phyloP scores from a whole-genome alignment of 2,329 filamentous ascomycete species.

The Aspergillus eucalypticola region DNA sequence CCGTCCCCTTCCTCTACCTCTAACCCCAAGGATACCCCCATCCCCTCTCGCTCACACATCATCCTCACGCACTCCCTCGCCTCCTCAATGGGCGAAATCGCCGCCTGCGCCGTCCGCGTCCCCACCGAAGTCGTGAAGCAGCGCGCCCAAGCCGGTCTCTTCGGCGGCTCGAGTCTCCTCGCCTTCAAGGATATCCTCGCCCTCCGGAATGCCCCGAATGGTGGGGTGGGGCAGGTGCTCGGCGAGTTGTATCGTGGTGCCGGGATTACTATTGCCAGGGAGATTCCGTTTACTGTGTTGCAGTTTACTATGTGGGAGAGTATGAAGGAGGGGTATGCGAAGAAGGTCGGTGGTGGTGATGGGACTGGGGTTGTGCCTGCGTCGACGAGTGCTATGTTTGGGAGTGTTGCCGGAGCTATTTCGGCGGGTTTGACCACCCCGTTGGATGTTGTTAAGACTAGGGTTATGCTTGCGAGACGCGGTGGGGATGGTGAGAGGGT shows the following conservation, averaged over 20 bases:
- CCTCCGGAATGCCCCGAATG: slow-evolving; percentile 38
- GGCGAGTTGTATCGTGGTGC: slow-evolving; percentile 88
- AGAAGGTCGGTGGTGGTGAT: slow-evolving; percentile 26
- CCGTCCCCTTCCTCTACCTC: slow-evolving; percentile 25
- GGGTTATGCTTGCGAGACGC: slow-evolving; percentile 78
- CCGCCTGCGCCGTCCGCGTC: slow-evolving; percentile 87
- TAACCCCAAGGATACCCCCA: slow-evolving; percentile 12
- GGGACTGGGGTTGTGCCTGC: slow-evolving; percentile 56
- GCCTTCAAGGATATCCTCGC: slow-evolving; percentile 71
- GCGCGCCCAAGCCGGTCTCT: slow-evolving; percentile 83
- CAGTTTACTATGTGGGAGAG: slow-evolving; percentile 97
- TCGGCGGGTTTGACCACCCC: slow-evolving; percentile 89
- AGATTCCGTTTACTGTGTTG: slow-evolving; percentile 95
- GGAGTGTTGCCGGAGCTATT: slow-evolving; percentile 77
- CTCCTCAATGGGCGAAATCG: slow-evolving; percentile 82
- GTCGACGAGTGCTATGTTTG: slow-evolving; percentile 79
- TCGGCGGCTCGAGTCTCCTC: slow-evolving; percentile 67
- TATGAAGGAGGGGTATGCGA: slow-evolving; percentile 64
- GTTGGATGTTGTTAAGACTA: slow-evolving; percentile 92
- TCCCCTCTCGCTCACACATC: slow-evolving; percentile 35
- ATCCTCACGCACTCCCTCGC: slow-evolving; percentile 74
- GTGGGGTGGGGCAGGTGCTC: slow-evolving; percentile 60
- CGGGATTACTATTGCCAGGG: slow-evolving; percentile 87
- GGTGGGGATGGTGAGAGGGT: slow-evolving; percentile 57
- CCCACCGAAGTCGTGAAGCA: slow-evolving; percentile 98